Percentiles rank a stretch among this genome's conserved stretches.
Conservation (phyloP, 768 basidiomycete species). For the Neoboletus subvelutipes region DNA sequence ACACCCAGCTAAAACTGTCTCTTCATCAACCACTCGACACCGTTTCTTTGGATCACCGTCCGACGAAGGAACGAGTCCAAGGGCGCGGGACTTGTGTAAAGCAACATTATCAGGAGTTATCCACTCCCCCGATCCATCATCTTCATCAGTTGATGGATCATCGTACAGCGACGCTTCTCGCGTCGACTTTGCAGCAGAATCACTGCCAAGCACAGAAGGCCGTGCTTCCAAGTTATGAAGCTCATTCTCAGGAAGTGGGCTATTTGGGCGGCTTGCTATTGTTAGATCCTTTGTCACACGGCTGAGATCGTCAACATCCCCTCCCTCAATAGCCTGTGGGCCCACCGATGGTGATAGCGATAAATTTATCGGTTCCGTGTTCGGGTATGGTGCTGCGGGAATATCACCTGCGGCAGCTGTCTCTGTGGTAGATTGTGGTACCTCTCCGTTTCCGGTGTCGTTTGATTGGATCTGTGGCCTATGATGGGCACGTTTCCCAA, state of each 20-base stretch:
- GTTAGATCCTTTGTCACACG: constrained; percentile 10
- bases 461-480: constrained; percentile 9
- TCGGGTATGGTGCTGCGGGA: neutral
- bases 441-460: neutral
- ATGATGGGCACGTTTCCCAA: neutral
- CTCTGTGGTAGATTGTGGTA: neutral
- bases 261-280: constrained; percentile 13
- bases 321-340: neutral
- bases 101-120: constrained; percentile 89
- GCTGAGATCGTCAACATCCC: constrained; percentile 12
- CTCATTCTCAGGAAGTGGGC: constrained; percentile 18
- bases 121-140: constrained; percentile 93
- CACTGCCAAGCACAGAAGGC: constrained; percentile 9
- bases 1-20: constrained; percentile 68
- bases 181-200: constrained; percentile 9
- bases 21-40: constrained; percentile 39
- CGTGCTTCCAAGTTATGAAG: constrained; percentile 36
- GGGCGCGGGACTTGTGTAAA: constrained; percentile 82
- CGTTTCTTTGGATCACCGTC: constrained; percentile 29
- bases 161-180: constrained; percentile 52
- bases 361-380: neutral
- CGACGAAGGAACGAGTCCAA: constrained; percentile 74
- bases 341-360: neutral
- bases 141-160: constrained; percentile 70
- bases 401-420: constrained; percentile 1